Base-by-base conservation (phyloP, 345 rosid species). In the Corchorus capsularis region DNA sequence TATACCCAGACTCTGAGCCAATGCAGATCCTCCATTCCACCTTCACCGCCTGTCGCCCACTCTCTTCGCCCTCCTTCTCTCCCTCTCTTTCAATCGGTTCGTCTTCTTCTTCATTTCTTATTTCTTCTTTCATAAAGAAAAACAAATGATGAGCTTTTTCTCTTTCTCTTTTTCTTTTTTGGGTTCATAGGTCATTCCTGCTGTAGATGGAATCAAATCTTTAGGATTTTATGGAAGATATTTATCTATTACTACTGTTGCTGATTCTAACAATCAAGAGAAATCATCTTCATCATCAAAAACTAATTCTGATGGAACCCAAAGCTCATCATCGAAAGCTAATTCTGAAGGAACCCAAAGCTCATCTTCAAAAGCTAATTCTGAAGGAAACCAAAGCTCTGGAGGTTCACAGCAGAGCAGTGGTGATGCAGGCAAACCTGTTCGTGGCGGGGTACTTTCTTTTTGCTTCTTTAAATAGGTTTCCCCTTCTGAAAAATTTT, bases 361-460 rank as follows among this genome's bases (percentile, higher is more conserved):
- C 27, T 27, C 27, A 27, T 27, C 27, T 27, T 27, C 27, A 27
- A 27, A 27, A 0, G 27, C 27, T 27, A 27, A 27, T 27, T 27
- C 27, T 27, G 83, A 78, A 43, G 87, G 84, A 53, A 83, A 76
- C 63, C 87, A 82, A 61, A 88, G 85, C 64, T 81, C 93, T 8
- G 87, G 89, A 45, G 90, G 81, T 71, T 93, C 97, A 11, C 71
- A 83, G 19, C 84, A 86, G 76, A 80, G 87, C 73, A 80, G 75
- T 50, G 71, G 82, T 8, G 87, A 89, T 56, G 68, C 88, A 8
- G 91, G 99, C 55, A 96, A 88, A 86, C 70, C 95, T 77, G 83
- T 90, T 34, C 99, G 98, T 52, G 95, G 99, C 71, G 99, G 95
- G 98, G 99, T 96, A 86, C 73, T 60, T 17, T 59, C 1, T 50